Evolutionary conservation across 1,139 yeast species (phyloP).

Genomic region (Kluyveromyces sp.): DNA sequence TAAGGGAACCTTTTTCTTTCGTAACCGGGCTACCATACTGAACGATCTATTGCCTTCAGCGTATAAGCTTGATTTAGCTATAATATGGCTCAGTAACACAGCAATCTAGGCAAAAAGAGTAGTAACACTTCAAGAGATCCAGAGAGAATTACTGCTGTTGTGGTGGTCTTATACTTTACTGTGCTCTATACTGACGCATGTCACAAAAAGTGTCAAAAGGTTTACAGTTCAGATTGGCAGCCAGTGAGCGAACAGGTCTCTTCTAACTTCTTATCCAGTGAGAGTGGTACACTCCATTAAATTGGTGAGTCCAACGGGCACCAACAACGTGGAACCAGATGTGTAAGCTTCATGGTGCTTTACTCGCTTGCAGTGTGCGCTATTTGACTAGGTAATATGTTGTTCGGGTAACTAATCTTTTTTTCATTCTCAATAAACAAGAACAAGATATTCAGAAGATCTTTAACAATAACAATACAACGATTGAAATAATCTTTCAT

Average conservation of each 20-base stretch:
- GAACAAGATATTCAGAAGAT: neutral
- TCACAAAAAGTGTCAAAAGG: slow-evolving; percentile 4
- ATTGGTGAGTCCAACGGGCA: too few relatives aligned
- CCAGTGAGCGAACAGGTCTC: neutral
- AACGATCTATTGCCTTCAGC: neutral
- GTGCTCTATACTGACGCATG: slow-evolving; percentile 1
- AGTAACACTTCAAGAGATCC: too few relatives aligned
- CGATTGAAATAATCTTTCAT: neutral
- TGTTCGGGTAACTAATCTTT: neutral
- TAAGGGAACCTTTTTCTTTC: slow-evolving; percentile 3
- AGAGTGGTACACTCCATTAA: neutral
- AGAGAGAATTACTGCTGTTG: too few relatives aligned
- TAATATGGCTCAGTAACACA: too few relatives aligned
- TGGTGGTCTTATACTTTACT: too few relatives aligned
- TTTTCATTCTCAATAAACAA: neutral
- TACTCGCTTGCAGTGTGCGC: too few relatives aligned
- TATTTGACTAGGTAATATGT: too few relatives aligned
- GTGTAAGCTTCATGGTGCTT: too few relatives aligned
- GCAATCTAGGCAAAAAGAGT: too few relatives aligned
- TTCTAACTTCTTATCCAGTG: neutral
- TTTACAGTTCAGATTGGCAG: too few relatives aligned
- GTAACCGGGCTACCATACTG: slow-evolving; percentile 2
- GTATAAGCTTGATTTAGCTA: too few relatives aligned
- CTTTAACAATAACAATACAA: neutral
- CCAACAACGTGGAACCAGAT: neutral